phyloP scores from a whole-genome alignment of 805 yeast species.

The Myxozyma vanderwaltii region DNA sequence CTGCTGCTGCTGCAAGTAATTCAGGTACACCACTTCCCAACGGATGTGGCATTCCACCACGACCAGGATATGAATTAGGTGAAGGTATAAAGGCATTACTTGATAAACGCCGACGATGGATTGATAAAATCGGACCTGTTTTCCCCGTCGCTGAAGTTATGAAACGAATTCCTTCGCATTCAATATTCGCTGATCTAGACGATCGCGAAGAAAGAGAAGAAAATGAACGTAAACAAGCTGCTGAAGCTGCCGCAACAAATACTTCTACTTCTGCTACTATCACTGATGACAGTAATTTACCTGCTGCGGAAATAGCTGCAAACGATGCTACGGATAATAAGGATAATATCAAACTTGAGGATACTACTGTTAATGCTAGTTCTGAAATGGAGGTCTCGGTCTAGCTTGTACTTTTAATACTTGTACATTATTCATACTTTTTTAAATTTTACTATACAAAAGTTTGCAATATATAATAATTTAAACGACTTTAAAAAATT shows the following conservation, averaged over 20 bases:
- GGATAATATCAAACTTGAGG: not conserved
- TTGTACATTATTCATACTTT: not conserved
- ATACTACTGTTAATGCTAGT: not conserved
- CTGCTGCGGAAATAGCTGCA: not conserved
- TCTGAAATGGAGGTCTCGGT: not conserved
- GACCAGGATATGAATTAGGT: constrained; percentile 50
- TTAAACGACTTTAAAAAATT: not conserved
- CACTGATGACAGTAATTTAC: not conserved
- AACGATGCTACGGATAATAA: not conserved
- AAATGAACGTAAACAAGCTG: not conserved
- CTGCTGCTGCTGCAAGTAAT: constrained; percentile 27
- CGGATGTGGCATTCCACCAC: constrained; percentile 38
- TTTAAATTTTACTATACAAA: not conserved
- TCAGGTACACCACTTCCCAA: constrained; percentile 9
- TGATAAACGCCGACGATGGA: constrained; percentile 89
- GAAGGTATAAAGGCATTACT: constrained; percentile 76
- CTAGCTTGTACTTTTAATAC: not conserved
- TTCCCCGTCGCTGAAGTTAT: constrained; percentile 68
- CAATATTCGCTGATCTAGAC: constrained; percentile 52
- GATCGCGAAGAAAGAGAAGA: not conserved
- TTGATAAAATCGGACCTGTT: constrained; percentile 82
- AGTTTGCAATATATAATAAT: not conserved
- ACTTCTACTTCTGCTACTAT: not conserved
- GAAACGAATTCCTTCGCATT: constrained; percentile 71
- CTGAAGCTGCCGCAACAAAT: constrained; percentile 6